Conservation (phyloP, 139 green algal genomes). For the Chlorella vulgaris region DNA sequence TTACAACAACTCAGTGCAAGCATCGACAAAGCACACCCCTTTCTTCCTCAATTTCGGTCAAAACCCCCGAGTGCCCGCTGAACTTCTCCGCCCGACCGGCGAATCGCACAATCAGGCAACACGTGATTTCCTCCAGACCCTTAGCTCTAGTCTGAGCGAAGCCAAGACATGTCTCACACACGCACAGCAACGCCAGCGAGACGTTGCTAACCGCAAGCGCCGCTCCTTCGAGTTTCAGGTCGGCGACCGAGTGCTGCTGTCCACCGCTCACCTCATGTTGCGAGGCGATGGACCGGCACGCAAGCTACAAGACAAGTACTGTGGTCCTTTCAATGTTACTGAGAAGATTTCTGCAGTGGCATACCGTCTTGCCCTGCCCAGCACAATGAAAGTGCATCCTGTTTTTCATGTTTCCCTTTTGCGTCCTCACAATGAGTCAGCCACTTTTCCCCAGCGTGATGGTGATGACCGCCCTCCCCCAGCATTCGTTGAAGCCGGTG, state of each 20-base stretch:
- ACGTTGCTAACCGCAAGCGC: too few relatives aligned
- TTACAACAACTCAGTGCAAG: conserved; percentile 53
- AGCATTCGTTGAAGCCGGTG: too few relatives aligned
- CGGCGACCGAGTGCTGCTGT: neutral
- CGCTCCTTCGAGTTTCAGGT: neutral
- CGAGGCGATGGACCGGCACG: neutral
- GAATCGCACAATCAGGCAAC: too few relatives aligned
- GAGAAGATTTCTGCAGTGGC: neutral
- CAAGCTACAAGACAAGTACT: neutral
- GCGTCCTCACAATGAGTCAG: neutral
- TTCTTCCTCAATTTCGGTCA: conserved; percentile 55
- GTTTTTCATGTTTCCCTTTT: neutral
- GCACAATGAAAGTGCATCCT: neutral
- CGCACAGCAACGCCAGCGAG: too few relatives aligned
- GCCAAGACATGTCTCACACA: neutral
- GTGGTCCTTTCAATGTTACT: neutral
- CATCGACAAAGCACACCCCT: conserved; percentile 31
- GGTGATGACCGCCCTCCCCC: neutral
- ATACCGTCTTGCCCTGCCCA: neutral
- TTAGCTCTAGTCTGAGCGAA: too few relatives aligned
- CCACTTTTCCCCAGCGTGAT: neutral
- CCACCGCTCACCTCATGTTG: neutral
- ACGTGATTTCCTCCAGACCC: too few relatives aligned
- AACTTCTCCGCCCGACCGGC: too few relatives aligned
- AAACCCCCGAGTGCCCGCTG: conserved; percentile 43